These are phyloP conservation scores for Pseudogymnoascus verrucosus DNA, from an alignment of 2,329 filamentous ascomycete genomes.

Conservation along the genomic window DNA sequence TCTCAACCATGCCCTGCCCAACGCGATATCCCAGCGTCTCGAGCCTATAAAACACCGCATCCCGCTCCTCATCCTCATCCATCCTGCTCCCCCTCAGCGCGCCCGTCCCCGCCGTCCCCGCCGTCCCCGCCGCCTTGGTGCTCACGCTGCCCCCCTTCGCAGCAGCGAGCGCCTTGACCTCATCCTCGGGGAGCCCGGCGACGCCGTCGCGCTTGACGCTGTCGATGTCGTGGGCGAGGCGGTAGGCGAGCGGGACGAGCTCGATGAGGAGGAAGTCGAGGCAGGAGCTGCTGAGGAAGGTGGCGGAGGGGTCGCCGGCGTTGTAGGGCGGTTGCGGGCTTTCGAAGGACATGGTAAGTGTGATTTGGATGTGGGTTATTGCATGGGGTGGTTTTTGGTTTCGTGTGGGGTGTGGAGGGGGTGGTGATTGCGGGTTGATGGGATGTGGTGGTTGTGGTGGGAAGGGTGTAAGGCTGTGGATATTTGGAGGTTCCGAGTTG, in stretches of 20 bases:
- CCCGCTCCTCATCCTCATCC: constrained; percentile 74
- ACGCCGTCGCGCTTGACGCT: background rate
- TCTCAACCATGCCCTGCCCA: constrained; percentile 83
- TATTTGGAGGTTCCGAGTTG: background rate
- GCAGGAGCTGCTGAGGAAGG: constrained; percentile 74
- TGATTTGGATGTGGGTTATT: background rate
- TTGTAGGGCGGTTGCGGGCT: constrained; percentile 60
- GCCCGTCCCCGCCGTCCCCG: constrained; percentile 16
- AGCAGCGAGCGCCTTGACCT: constrained; percentile 26
- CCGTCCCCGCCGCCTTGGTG: constrained; percentile 18
- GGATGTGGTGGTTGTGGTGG: background rate
- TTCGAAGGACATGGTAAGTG: constrained; percentile 61
- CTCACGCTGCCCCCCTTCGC: constrained; percentile 59
- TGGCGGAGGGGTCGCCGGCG: constrained; percentile 63
- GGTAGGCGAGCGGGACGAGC: constrained; percentile 87
- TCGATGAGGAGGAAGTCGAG: constrained; percentile 95
- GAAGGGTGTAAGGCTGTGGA: constrained; percentile 2
- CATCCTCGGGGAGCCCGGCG: constrained; percentile 9
- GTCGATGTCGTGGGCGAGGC: constrained; percentile 60
- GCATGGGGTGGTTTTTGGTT: background rate
- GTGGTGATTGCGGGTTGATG: background rate
- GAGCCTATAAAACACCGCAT: constrained; percentile 76
- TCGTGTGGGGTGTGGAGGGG: background rate
- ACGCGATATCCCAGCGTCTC: constrained; percentile 86
- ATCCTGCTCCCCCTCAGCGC: constrained; percentile 29